Conservation (phyloP, 495 filamentous ascomycete species). For the Aspergillus diversus region DNA sequence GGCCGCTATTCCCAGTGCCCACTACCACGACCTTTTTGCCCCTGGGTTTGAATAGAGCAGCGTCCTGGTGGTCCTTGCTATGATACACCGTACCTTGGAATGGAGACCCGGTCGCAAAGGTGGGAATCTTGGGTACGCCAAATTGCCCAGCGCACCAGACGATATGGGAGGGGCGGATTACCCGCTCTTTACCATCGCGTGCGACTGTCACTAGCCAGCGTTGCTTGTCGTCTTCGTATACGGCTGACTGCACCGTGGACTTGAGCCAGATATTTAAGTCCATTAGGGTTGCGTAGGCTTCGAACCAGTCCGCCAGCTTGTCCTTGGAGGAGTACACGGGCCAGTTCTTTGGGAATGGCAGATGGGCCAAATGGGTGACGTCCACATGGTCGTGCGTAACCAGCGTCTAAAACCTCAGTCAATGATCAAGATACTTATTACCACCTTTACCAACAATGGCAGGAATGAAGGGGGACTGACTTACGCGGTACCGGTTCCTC, state of each 20-base stretch:
- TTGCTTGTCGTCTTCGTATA: conserved; percentile 55
- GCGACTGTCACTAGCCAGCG: conserved; percentile 64
- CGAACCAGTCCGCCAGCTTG: conserved; percentile 80
- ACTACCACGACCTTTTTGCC: conserved; percentile 76
- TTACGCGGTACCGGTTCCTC: conserved; percentile 62
- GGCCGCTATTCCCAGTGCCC: conserved; percentile 80
- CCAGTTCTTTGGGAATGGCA: conserved; percentile 72
- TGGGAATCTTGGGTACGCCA: conserved; percentile 50
- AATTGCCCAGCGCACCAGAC: conserved; percentile 56
- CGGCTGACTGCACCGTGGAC: conserved; percentile 53
- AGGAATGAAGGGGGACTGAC: conserved; percentile 2
- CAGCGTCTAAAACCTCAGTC: no score
- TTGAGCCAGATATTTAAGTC: conserved; percentile 77
- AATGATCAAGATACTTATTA: no score
- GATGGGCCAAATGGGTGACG: conserved; percentile 75
- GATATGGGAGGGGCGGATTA: conserved; percentile 48
- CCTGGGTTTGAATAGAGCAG: conserved; percentile 37
- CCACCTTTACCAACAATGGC: background rate
- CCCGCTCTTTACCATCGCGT: conserved; percentile 46
- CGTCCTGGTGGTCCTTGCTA: conserved; percentile 45
- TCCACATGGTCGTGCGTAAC: conserved; percentile 75
- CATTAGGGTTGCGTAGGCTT: conserved; percentile 69
- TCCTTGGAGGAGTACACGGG: conserved; percentile 74
- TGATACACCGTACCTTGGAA: conserved; percentile 56
- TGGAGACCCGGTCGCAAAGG: conserved; percentile 43